Percentiles rank a stretch among this genome's conserved stretches.
These are phyloP conservation scores for Sporisorium graminicola DNA, from an alignment of 1,284 basidiomycete genomes.

Conservation along the genomic window DNA sequence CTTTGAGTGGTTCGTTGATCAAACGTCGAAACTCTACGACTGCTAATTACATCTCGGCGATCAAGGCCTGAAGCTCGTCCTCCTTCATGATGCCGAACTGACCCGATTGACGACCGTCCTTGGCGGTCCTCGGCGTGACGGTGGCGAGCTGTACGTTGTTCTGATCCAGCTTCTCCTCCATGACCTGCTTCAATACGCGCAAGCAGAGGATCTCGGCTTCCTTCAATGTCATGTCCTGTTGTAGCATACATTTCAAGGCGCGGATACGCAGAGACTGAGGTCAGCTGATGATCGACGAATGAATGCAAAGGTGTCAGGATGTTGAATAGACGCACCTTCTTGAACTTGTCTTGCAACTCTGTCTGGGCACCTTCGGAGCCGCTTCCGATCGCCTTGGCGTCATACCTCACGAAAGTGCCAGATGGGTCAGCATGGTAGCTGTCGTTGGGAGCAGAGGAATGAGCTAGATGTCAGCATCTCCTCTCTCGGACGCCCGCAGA, in stretches of 20 bases:
- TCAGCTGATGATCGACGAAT: not conserved
- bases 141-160: conserved; percentile 96
- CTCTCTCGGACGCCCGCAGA: no score
- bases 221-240: conserved; percentile 84
- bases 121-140: conserved; percentile 61
- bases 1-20: not conserved
- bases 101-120: conserved; percentile 63
- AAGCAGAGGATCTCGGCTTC: conserved; percentile 90
- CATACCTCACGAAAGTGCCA: conserved; percentile 96
- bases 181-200: conserved; percentile 95
- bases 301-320: not conserved
- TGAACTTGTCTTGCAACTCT: conserved; percentile 97
- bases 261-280: not conserved
- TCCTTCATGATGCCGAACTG: conserved; percentile 66
- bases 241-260: no score
- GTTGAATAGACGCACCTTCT: conserved; percentile 74
- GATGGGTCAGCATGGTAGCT: conserved; percentile 91
- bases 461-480: no score
- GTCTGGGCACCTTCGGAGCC: conserved; percentile 98
- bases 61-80: conserved; percentile 62
- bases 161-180: conserved; percentile 99
- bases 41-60: conserved; percentile 62
- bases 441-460: no score
- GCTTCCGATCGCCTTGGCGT: conserved; percentile 98
- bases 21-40: not conserved